Conservation (phyloP, 1,284 basidiomycete genomes). For the Pseudozyma thailandica region DNA sequence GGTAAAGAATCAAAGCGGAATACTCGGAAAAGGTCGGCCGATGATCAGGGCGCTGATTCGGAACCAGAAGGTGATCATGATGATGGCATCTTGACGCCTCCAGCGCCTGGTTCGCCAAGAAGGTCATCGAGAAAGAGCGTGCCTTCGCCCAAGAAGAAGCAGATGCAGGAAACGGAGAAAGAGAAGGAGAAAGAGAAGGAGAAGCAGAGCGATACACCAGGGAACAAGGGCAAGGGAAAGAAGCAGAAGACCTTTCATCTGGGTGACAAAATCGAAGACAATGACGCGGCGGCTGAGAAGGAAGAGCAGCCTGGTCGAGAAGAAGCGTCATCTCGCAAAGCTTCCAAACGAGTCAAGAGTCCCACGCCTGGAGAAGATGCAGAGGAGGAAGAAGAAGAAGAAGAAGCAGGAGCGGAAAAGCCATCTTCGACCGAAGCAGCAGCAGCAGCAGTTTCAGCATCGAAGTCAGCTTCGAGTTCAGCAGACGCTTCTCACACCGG, state of each 20-base stretch:
- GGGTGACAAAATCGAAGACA: background rate
- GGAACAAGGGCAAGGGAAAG: constrained; percentile 15
- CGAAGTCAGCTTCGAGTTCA: background rate
- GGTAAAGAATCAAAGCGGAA: background rate
- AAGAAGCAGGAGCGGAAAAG: constrained; percentile 1
- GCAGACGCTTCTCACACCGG: background rate
- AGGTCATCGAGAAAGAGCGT: constrained; percentile 20
- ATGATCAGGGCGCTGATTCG: constrained; percentile 1
- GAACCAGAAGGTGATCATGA: constrained; percentile 6
- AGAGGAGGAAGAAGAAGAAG: constrained; percentile 3
- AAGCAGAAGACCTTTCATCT: constrained; percentile 22
- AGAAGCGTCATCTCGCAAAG: constrained; percentile 2
- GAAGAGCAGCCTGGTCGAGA: background rate
- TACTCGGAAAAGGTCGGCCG: background rate
- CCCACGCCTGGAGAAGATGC: constrained; percentile 6
- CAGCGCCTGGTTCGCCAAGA: constrained; percentile 16
- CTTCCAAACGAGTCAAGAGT: constrained; percentile 1
- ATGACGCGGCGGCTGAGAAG: constrained; percentile 9
- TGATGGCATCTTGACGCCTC: constrained; percentile 27
- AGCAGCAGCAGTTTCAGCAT: background rate
- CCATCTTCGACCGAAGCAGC: background rate
- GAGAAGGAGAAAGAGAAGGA: constrained; percentile 12
- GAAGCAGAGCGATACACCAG: background rate
- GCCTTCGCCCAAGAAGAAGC: constrained; percentile 29
- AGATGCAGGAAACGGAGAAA: too few species aligned